These are phyloP conservation scores for Lepidopterella palustris DNA, from an alignment of 495 filamentous ascomycete species.

Conservation along the genomic window DNA sequence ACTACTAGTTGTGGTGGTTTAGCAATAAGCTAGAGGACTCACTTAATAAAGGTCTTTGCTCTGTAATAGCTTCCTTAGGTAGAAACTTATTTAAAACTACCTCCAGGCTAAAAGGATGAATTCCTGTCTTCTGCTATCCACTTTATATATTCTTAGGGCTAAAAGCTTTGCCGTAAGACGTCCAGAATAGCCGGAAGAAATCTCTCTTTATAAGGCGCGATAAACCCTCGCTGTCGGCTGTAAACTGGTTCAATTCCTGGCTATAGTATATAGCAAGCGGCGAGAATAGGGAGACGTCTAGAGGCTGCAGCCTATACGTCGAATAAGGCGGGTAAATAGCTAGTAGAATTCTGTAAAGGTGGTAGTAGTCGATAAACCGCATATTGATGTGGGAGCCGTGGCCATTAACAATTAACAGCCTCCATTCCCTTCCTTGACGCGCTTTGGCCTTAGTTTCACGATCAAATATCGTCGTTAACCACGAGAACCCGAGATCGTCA, in stretches of 20 bases:
- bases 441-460: neutral
- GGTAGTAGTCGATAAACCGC: constrained; percentile 9
- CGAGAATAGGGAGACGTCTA: constrained; percentile 17
- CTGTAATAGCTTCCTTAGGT: too few species aligned
- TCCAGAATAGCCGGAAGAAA: constrained; percentile 2
- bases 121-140: neutral
- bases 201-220: neutral
- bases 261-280: neutral
- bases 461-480: neutral
- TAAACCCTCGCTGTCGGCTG: neutral
- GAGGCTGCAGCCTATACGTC: constrained; percentile 23
- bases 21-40: neutral
- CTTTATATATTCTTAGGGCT: neutral
- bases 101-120: neutral
- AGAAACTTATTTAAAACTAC: neutral
- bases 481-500: neutral
- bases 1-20: neutral
- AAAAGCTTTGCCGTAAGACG: neutral
- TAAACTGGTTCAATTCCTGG: neutral
- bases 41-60: neutral
- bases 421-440: neutral
- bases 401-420: constrained; percentile 18
- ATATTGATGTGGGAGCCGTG: constrained; percentile 15
- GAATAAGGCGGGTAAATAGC: constrained; percentile 14
- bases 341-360: constrained; percentile 20